A percentile compares a stretch with the other conserved stretches of the same genome.
Conservation (phyloP, 2,329 filamentous ascomycete species). For the Colletotrichum tofieldiae region DNA sequence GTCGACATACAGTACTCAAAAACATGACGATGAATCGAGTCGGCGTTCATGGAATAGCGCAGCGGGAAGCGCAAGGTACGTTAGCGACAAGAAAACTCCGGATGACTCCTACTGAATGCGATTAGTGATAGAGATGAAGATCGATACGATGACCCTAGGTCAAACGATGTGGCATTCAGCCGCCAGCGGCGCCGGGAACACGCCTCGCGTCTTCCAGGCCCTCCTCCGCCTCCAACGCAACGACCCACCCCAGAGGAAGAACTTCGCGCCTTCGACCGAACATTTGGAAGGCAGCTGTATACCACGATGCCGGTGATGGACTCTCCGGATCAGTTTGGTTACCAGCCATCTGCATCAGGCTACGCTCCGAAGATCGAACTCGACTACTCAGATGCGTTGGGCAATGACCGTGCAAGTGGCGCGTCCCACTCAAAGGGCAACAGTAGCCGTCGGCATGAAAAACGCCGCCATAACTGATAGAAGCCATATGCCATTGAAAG, state of each 20-base stretch:
- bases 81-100: not conserved
- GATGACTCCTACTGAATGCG: not conserved
- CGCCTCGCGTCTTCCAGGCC: not conserved
- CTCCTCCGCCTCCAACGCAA: not conserved
- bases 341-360: not conserved
- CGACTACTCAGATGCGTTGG: not conserved
- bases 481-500: not conserved
- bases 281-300: no score
- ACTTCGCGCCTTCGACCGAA: rapidly evolving
- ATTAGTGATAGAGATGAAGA: not conserved
- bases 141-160: not conserved
- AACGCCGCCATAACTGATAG: not conserved
- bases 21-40: not conserved
- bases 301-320: no score
- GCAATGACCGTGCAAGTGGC: no score
- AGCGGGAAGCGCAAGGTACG: not conserved
- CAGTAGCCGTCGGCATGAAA: no score
- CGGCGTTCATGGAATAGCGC: not conserved
- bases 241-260: not conserved
- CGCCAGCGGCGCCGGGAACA: not conserved
- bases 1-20: not conserved
- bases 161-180: rapidly evolving
- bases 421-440: not conserved
- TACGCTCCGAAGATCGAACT: not conserved
- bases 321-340: not conserved